Conservation (phyloP, 2,329 filamentous ascomycete genomes). For the Tolypocladium ovalisporum region DNA sequence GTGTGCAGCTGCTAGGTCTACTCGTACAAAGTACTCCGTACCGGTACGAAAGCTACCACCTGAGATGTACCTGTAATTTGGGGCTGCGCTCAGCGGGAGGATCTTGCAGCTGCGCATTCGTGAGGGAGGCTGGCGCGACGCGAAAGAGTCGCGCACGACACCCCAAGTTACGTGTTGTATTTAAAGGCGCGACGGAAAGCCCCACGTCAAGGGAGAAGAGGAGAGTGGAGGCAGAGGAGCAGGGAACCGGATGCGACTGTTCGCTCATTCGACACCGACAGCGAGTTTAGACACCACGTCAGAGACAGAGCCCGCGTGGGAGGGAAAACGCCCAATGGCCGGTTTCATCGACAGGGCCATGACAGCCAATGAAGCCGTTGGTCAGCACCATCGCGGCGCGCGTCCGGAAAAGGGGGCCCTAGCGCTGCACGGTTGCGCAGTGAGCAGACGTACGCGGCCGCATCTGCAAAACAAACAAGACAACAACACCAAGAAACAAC, state of each 20-base stretch:
- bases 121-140: background rate
- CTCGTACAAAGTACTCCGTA: too few relatives aligned
- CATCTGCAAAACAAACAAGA: background rate
- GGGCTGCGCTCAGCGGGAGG: too few relatives aligned
- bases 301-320: background rate
- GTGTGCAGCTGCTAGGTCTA: too few relatives aligned
- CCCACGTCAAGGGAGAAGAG: background rate
- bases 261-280: background rate
- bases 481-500: background rate
- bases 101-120: background rate
- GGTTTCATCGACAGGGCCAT: background rate
- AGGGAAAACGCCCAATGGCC: background rate
- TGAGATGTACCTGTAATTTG: too few relatives aligned
- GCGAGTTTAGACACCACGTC: background rate
- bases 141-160: background rate
- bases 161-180: background rate
- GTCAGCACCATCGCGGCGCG: background rate
- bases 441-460: background rate
- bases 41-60: too few relatives aligned
- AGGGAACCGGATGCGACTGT: background rate
- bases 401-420: background rate
- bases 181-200: background rate
- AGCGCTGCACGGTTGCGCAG: background rate
- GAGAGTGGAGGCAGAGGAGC: background rate
- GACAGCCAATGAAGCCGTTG: background rate